Conservation (phyloP, 2,329 filamentous ascomycete genomes). For the Clonostachys rhizophaga region DNA sequence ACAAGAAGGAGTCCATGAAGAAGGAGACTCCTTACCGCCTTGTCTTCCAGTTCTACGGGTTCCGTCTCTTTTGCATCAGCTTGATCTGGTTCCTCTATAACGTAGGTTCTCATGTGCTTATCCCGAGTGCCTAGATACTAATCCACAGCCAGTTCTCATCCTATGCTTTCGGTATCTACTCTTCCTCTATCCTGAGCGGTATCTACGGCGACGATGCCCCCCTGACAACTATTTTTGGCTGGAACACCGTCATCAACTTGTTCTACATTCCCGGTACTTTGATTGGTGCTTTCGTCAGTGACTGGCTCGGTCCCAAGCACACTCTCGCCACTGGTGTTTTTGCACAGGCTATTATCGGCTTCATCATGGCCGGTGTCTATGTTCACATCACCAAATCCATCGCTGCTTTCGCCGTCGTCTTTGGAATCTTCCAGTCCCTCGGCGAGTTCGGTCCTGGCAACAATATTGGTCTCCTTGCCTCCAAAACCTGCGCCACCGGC, state of each 20-base stretch:
- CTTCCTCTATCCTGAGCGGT: slow-evolving; percentile 65
- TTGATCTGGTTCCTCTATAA: slow-evolving; percentile 81
- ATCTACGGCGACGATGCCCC: slow-evolving; percentile 55
- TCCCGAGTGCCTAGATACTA: neutral
- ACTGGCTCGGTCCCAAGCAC: slow-evolving; percentile 74
- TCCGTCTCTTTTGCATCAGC: slow-evolving; percentile 63
- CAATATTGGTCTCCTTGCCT: slow-evolving; percentile 84
- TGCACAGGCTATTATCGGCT: slow-evolving; percentile 74
- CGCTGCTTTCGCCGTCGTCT: slow-evolving; percentile 28
- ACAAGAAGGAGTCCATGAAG: slow-evolving; percentile 65
- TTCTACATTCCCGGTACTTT: slow-evolving; percentile 86
- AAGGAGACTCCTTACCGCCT: slow-evolving; percentile 50
- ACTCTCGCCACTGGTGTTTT: slow-evolving; percentile 68
- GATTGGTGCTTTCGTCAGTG: slow-evolving; percentile 70
- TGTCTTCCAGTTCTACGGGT: slow-evolving; percentile 65
- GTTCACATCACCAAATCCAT: slow-evolving; percentile 53
- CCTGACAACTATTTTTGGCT: slow-evolving; percentile 77
- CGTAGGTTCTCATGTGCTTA: slow-evolving; percentile 25
- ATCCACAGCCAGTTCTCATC: slow-evolving; percentile 56
- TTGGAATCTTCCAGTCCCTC: slow-evolving; percentile 28
- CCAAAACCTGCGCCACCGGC: slow-evolving; percentile 83
- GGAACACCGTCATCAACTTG: slow-evolving; percentile 82
- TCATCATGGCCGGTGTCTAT: slow-evolving; percentile 84
- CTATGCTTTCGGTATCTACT: slow-evolving; percentile 86
- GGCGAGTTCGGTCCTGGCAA: slow-evolving; percentile 72